phyloP scores from a whole-genome alignment of 2,329 filamentous ascomycete genomes.

The Paramyrothecium roridum region DNA sequence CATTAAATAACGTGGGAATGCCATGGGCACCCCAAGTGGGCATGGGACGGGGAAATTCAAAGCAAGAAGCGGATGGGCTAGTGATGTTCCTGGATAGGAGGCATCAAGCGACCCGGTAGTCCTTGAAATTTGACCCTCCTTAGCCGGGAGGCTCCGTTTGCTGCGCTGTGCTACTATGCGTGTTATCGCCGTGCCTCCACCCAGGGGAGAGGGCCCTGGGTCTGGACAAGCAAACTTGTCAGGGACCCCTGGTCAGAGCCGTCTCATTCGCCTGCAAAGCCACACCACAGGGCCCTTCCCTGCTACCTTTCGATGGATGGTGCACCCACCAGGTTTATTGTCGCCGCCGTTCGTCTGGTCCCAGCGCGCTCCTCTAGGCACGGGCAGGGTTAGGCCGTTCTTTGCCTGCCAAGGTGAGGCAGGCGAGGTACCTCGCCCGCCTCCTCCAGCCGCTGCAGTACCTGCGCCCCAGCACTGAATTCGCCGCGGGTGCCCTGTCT shows the following conservation, averaged over 20 bases:
- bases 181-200: not conserved
- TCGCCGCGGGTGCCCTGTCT: no score
- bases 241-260: not conserved
- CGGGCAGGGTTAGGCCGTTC: not conserved
- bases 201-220: not conserved
- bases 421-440: no score
- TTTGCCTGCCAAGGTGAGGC: no score
- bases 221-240: not conserved
- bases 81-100: not conserved
- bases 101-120: not conserved
- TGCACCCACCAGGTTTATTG: not conserved
- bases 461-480: no score
- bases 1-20: no score
- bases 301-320: not conserved
- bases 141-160: not conserved
- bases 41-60: not conserved
- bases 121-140: not conserved
- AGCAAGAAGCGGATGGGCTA: not conserved
- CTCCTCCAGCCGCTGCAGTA: no score
- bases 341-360: not conserved
- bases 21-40: not conserved
- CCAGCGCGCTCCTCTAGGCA: not conserved
- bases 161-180: not conserved
- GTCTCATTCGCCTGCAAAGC: slow-evolving; percentile 1
- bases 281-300: not conserved